Base-by-base conservation (phyloP, 805 yeast species). In the Helenozyma baotianmanensis region DNA sequence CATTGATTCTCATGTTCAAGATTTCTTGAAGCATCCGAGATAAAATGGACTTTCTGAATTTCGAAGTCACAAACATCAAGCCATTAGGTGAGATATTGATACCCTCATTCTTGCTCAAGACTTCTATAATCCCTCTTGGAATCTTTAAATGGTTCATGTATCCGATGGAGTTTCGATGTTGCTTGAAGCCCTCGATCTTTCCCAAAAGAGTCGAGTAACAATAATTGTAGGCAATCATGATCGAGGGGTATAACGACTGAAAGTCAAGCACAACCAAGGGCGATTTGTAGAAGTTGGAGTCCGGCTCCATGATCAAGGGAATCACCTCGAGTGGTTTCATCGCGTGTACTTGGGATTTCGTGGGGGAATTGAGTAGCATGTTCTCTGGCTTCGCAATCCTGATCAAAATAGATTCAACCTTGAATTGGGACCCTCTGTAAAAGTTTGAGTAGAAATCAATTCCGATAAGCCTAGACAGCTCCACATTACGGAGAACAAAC, bases 181-280 rank as follows among this genome's bases (percentile, higher is more conserved):
- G 70, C 17, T 65, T 57, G 43, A 75, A 72, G 7, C 76, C 78
- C 30, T 73, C 65, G 14, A 84, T 52, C 34, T 76, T 64, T 1
- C 92, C 90, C 2, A 84, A 35, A 30, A 82, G 51, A 0, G 92
- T 84, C 0, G 90, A 78, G 46, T 77, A 85, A 50, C 95, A 90
- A 44, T 92, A 64, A 56, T 92, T 92, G 60, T 92, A 97, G 0
- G 99, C 98, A 95, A 94, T 92, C 95, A 92, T 89, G 51, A 92
- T 92, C 38, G 96, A 89, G 0, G 98, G 98, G 52, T 92, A 92
- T 30, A 92, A 68, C 0, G 97, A 87, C 48, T 90, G 96, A 50
- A 92, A 92, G 54, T 92, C 98, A 14, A 92, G 60, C 0, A 92
- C 97, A 12, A 89, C 74, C 18, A 92, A 64, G 0, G 98, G 98